Evolutionary conservation across 257 asterid species (phyloP), one percentile per base, ranked within the genome.

Genomic region (Solanum pimpinellifolium): DNA sequence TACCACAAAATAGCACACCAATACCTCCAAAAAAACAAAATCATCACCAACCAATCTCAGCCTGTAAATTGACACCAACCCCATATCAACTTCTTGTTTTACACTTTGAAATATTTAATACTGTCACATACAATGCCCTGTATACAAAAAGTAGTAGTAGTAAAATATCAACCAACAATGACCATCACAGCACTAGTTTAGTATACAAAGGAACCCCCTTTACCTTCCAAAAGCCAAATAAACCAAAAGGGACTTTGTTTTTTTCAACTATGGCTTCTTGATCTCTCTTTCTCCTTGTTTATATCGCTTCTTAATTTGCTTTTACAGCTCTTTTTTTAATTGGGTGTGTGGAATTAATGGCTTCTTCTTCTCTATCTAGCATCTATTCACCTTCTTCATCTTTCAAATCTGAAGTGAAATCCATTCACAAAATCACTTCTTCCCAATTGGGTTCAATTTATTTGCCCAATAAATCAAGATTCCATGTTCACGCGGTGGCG

Each of bases 401-500:
- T 47, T 86, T 86, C 83, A 86, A 86, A 62, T 62, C 88, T 29
- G 87, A 85, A 47, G 23, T 31, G 31, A 85, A 85, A 70, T 91
- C 85, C 80, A 83, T 76, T 86, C 86, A 29, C 89, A 83, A 5
- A 77, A 44, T 14, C 88, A 70, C 37, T 20, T 62, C 88, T 74
- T 60, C 88, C 31, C 91, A 88, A 31, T 81, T 42, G 56, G 82
- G 12, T 81, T 87, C 74, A 81, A 33, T 15, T 33, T 16, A 42
- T 52, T 14, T 86, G 52, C 60, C 90, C 59, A 56, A 75, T 18
- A 69, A 85, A 70, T 47, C 82, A 85, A 86, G 87, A 87, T 86
- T 91, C 87, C 75, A 88, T 29, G 91, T 84, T 41, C 92, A 88
- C 39, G 91, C 94, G 84, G 94, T 94, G 93, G 98, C 98, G 93